phyloP scores from a whole-genome alignment of 2,329 filamentous ascomycete genomes.

The Ophioceras dolichostomum region DNA sequence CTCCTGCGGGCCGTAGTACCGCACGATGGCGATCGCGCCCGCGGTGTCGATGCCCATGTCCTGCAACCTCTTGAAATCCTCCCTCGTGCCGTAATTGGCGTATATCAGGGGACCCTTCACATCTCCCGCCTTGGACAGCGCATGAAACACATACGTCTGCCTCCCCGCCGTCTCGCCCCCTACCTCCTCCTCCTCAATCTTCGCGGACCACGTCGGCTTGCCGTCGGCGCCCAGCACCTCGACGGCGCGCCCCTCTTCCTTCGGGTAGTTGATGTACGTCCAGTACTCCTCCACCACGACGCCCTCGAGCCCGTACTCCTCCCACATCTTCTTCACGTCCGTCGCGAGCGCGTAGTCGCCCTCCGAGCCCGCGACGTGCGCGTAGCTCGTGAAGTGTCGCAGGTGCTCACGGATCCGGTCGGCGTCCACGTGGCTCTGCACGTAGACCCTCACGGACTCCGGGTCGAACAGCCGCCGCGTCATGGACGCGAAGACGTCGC shows the following conservation, averaged over 20 bases:
- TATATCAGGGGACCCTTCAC: slow-evolving; percentile 81
- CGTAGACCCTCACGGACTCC: slow-evolving; percentile 64
- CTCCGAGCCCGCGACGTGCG: slow-evolving; percentile 89
- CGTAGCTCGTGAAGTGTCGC: slow-evolving; percentile 66
- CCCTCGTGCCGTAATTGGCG: slow-evolving; percentile 77
- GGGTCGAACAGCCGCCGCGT: slow-evolving; percentile 63
- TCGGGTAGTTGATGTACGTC: slow-evolving; percentile 90
- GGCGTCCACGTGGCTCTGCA: slow-evolving; percentile 61
- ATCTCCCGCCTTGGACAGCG: slow-evolving; percentile 75
- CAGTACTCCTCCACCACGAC: slow-evolving; percentile 67
- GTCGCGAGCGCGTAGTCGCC: slow-evolving; percentile 78
- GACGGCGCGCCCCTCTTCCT: slow-evolving; percentile 61
- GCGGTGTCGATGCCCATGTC: slow-evolving; percentile 61
- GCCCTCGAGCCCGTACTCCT: slow-evolving; percentile 58
- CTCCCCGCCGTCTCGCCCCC: slow-evolving; percentile 49
- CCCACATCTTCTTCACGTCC: slow-evolving; percentile 72
- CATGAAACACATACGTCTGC: slow-evolving; percentile 75
- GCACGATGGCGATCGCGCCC: slow-evolving; percentile 74
- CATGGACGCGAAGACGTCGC: slow-evolving; percentile 64
- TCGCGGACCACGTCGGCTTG: slow-evolving; percentile 59
- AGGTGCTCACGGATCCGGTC: slow-evolving; percentile 60
- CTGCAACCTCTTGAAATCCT: slow-evolving; percentile 65
- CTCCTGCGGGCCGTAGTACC: slow-evolving; percentile 62
- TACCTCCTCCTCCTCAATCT: slow-evolving; percentile 68
- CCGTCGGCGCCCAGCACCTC: slow-evolving; percentile 63